phyloP scores from a whole-genome alignment of 495 filamentous ascomycete species.

The Penicillium coprophilum region DNA sequence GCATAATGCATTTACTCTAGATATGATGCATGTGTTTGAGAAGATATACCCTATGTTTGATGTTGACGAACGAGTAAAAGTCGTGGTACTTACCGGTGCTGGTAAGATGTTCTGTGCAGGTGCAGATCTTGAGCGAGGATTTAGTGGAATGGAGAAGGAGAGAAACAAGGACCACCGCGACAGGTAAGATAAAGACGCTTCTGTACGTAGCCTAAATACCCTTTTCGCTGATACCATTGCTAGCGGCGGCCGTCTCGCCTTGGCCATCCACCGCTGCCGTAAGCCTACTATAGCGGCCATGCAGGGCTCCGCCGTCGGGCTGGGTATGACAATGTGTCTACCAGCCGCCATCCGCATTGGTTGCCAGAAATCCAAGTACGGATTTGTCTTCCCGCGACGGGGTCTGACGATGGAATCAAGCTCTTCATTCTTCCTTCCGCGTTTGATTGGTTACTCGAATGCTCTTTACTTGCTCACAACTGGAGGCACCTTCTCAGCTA shows the following conservation, averaged over 20 bases:
- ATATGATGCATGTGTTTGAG: constrained; percentile 51
- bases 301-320: constrained; percentile 57
- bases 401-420: constrained; percentile 58
- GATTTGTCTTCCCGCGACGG: constrained; percentile 58
- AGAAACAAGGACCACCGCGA: constrained; percentile 13
- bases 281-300: constrained; percentile 61
- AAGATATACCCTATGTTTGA: constrained; percentile 47
- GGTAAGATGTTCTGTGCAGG: constrained; percentile 58
- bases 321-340: constrained; percentile 61
- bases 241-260: constrained; percentile 32
- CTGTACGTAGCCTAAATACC: too few relatives aligned
- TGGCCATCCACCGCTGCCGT: constrained; percentile 55
- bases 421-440: constrained; percentile 56
- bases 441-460: constrained; percentile 51
- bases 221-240: not conserved
- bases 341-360: constrained; percentile 53
- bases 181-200: not conserved
- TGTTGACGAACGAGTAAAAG: constrained; percentile 50
- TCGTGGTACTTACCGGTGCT: constrained; percentile 51
- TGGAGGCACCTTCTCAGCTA: constrained; percentile 16
- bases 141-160: constrained; percentile 33
- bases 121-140: constrained; percentile 43
- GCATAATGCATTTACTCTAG: constrained; percentile 55
- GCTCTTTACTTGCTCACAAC: constrained; percentile 46
- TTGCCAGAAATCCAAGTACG: constrained; percentile 44